Evolutionary conservation across 345 rosid genomes (phyloP).

Genomic region (Odontarrhena argentea): DNA sequence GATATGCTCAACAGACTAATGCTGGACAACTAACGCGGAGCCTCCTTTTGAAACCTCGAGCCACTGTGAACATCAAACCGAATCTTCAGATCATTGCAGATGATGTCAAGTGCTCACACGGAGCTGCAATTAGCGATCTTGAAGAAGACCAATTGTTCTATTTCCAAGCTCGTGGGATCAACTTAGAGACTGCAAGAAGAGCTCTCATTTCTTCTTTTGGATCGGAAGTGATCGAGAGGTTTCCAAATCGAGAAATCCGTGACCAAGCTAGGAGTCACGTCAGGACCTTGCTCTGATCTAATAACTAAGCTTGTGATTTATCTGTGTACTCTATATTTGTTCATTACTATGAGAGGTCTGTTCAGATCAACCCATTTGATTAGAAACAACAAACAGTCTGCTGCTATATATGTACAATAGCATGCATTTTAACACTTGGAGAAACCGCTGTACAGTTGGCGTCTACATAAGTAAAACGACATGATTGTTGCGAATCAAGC

Average conservation of each 20-base stretch:
- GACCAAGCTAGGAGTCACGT: conserved; percentile 61
- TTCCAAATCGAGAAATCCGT: conserved; percentile 51
- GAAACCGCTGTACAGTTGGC: not conserved
- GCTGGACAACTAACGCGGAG: conserved; percentile 89
- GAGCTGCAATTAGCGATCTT: conserved; percentile 91
- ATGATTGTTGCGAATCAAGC: too few species aligned
- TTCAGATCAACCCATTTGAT: conserved; percentile 1
- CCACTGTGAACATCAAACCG: conserved; percentile 87
- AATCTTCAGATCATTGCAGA: conserved; percentile 93
- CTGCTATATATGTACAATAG: not conserved
- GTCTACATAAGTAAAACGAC: not conserved
- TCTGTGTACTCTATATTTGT: not conserved
- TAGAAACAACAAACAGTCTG: too few species aligned
- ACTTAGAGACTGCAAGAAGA: conserved; percentile 69
- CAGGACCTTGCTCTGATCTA: conserved; percentile 56
- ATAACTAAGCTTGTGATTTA: not conserved
- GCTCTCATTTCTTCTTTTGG: conserved; percentile 88
- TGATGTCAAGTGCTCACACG: conserved; percentile 93
- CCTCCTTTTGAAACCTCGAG: conserved; percentile 84
- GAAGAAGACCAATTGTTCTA: conserved; percentile 91
- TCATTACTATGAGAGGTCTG: not conserved
- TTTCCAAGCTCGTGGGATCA: conserved; percentile 84
- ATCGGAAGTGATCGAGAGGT: conserved; percentile 65
- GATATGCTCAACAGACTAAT: conserved; percentile 88
- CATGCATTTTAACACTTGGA: too few species aligned